A percentile compares a stretch with the other conserved stretches of the same genome.
Conservation (phyloP, 108 stramenopile genomes). For the Skeletonema tropicum region DNA sequence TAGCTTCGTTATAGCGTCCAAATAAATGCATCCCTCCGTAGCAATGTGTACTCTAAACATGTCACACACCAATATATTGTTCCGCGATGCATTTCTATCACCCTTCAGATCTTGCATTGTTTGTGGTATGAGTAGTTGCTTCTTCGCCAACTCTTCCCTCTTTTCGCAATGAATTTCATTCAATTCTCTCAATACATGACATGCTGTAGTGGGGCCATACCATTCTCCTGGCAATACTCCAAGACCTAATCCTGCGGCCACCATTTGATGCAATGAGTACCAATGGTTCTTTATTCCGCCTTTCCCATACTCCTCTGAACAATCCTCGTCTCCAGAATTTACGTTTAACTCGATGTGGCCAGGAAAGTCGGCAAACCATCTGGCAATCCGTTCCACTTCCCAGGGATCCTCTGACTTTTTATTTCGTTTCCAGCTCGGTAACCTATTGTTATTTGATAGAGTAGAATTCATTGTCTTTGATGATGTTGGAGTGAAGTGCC, state of each 20-base stretch:
- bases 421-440: background rate
- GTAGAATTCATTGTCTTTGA: background rate
- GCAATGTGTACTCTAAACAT: constrained; percentile 79
- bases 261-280: constrained; percentile 89
- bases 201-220: constrained; percentile 88
- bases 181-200: constrained; percentile 80
- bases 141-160: constrained; percentile 14
- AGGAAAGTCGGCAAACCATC: constrained; percentile 89
- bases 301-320: constrained; percentile 2
- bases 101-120: background rate
- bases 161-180: constrained; percentile 56
- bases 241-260: constrained; percentile 73
- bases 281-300: constrained; percentile 29
- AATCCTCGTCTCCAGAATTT: constrained; percentile 2
- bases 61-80: background rate
- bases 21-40: constrained; percentile 84
- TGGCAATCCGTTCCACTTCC: constrained; percentile 42
- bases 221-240: constrained; percentile 89
- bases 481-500: constrained; percentile 63
- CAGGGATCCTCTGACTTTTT: constrained; percentile 10
- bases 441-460: background rate
- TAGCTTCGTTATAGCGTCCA: constrained; percentile 66
- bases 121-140: background rate
- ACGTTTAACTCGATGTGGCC: constrained; percentile 9
- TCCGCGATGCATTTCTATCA: background rate